These are phyloP conservation scores for Termitomyces bulborhizus DNA, from an alignment of 768 basidiomycete species.

Conservation along the genomic window DNA sequence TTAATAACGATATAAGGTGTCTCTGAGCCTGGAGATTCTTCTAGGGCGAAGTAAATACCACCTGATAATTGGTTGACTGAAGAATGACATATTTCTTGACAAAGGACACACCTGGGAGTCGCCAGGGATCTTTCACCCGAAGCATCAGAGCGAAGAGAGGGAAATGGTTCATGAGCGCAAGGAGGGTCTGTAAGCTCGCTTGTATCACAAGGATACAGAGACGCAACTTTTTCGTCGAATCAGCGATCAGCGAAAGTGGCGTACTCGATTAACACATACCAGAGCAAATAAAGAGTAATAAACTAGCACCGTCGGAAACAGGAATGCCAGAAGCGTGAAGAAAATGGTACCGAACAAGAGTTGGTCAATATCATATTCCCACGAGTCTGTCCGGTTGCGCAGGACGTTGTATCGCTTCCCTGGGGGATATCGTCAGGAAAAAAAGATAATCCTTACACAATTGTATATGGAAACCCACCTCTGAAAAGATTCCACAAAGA, in stretches of 20 bases:
- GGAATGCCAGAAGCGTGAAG: slow-evolving; percentile 59
- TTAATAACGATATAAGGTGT: slow-evolving; percentile 24
- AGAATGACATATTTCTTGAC: background rate
- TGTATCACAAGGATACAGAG: slow-evolving; percentile 52
- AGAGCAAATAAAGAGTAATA: slow-evolving; percentile 81
- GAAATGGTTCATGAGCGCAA: slow-evolving; percentile 87
- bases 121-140: slow-evolving; percentile 73
- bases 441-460: background rate
- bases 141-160: slow-evolving; percentile 87
- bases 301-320: slow-evolving; percentile 79
- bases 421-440: slow-evolving; percentile 21
- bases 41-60: slow-evolving; percentile 26
- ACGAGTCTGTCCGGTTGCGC: slow-evolving; percentile 81
- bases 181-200: slow-evolving; percentile 52
- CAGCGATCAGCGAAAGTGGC: slow-evolving; percentile 46
- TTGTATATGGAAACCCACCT: slow-evolving; percentile 37
- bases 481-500: slow-evolving; percentile 89
- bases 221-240: slow-evolving; percentile 33
- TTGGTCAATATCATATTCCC: slow-evolving; percentile 90
- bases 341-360: slow-evolving; percentile 90
- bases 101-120: slow-evolving; percentile 63
- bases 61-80: slow-evolving; percentile 13
- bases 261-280: slow-evolving; percentile 39
- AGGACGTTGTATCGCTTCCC: slow-evolving; percentile 88
- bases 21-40: slow-evolving; percentile 17